Evolutionary conservation across 306 rosid species (phyloP).

Genomic region (Erythrophleum fordii): DNA sequence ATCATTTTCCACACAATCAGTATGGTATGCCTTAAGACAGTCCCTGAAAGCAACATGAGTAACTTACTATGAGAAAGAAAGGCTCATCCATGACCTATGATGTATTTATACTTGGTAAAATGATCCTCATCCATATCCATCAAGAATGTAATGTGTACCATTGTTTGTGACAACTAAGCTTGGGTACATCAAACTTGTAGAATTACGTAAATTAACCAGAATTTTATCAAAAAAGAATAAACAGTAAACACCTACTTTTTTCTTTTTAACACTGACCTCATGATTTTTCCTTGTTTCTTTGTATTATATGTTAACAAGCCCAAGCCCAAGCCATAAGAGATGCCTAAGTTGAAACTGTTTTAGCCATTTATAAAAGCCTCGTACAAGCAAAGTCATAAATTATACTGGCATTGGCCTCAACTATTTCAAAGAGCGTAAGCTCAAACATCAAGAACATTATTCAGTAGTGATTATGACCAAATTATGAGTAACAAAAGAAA

Average conservation of each 20-base stretch:
- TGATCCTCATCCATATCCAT: constrained; percentile 20
- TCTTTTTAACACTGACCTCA: constrained; percentile 15
- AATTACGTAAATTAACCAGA: not conserved
- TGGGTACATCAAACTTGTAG: constrained; percentile 2
- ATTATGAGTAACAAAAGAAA: not conserved
- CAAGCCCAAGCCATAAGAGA: constrained; percentile 13
- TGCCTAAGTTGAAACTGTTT: constrained; percentile 1
- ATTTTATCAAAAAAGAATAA: constrained; percentile 4
- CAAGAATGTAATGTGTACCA: constrained; percentile 16
- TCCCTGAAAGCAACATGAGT: constrained; percentile 56
- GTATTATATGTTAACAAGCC: not conserved
- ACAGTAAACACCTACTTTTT: constrained; percentile 8
- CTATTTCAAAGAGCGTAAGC: not conserved
- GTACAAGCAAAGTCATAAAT: not conserved
- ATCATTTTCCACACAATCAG: constrained; percentile 58
- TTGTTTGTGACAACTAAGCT: constrained; percentile 2
- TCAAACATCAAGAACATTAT: not conserved
- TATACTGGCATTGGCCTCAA: constrained; percentile 4
- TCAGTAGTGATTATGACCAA: not conserved
- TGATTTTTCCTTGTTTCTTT: not conserved
- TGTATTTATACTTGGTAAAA: not conserved
- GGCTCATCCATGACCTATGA: constrained; percentile 16
- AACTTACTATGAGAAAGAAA: constrained; percentile 16
- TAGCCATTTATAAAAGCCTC: not conserved
- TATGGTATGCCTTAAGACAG: constrained; percentile 75